Evolutionary conservation across 345 rosid genomes (phyloP), one percentile per base, ranked within the genome.

Genomic region (Gossypium arboreum): DNA sequence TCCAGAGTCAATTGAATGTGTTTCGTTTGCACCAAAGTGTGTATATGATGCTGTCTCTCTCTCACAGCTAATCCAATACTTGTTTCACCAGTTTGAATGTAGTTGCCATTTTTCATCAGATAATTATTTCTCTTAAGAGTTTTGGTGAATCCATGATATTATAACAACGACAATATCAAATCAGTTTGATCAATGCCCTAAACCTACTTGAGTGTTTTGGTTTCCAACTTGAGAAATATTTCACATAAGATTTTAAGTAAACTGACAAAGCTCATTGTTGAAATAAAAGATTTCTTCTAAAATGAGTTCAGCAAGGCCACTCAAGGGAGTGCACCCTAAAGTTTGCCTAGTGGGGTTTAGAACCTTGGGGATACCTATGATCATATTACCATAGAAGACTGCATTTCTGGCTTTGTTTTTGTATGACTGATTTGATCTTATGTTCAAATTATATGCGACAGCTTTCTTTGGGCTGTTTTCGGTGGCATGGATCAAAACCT

Each of bases 401-500:
- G 17, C 57, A 17, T 52, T 52, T 25, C 25, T 59, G 12, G 5
- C 12, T 52, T 71, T 41, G 3, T 39, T 3, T 72, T 34, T 41
- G 12, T 13, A 43, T 24, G 18, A 18, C 44, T 58, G 34, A 44
- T 20, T 74, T 51, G 50, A 25, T 24, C 10, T 63, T 12, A 1
- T 44, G 10, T 51, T 61, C 7, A 59, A 54, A 56, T 47, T 71
- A 3, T 74, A 17, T 22, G 11, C 18, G 55, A 50, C 83, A 91
- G 95, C 73, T 78, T 84, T 25, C 91, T 88, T 4, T 84, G 90
- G 94, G 95, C 90, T 71, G 97, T 97, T 73, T 87, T 95, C 0
- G 95, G 97, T 80, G 86, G 97, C 81, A 82, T 90, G 91, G 97
- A 94, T 83, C 74, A 84, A 69, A 88, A 90, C 76, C 97, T 94